A percentile compares a stretch with the other conserved stretches of the same genome.
phyloP scores from a whole-genome alignment of 495 filamentous ascomycete genomes.

The Aspergillus conjunctus region DNA sequence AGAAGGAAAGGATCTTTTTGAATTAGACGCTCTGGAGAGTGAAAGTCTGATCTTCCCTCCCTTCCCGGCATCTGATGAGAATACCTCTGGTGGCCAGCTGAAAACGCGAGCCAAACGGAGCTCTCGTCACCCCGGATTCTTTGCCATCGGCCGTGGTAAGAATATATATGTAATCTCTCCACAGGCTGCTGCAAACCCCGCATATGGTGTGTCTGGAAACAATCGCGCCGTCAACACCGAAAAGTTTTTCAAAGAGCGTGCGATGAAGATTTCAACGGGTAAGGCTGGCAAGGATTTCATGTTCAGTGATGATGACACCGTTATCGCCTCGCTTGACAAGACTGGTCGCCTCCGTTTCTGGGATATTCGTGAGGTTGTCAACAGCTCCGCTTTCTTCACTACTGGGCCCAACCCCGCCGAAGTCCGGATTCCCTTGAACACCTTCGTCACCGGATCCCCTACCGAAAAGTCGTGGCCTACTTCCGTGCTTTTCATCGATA shows the following conservation, averaged over 20 bases:
- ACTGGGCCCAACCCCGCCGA: conserved; percentile 63
- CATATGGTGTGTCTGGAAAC: conserved; percentile 69
- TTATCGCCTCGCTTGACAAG: conserved; percentile 95
- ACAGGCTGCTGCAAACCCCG: conserved; percentile 67
- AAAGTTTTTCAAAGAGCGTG: conserved; percentile 81
- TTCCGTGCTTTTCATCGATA: conserved; percentile 93
- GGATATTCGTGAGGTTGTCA: conserved; percentile 81
- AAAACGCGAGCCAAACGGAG: conserved; percentile 94
- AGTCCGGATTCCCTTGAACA: conserved; percentile 74
- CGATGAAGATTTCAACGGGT: conserved; percentile 89
- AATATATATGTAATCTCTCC: conserved; percentile 91
- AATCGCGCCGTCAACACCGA: conserved; percentile 78
- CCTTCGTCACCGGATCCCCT: conserved; percentile 73
- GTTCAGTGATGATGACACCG: conserved; percentile 93
- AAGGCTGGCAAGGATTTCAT: conserved; percentile 98
- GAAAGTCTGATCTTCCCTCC: conserved; percentile 83
- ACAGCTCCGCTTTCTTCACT: conserved; percentile 56
- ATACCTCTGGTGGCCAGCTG: conserved; percentile 82
- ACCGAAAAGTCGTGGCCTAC: conserved; percentile 92
- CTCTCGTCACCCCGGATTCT: conserved; percentile 83
- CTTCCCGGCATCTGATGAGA: conserved; percentile 70
- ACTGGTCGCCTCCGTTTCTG: conserved; percentile 93
- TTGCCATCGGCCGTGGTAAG: conserved; percentile 94
- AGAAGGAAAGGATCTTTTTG: conserved; percentile 70
- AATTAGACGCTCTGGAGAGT: conserved; percentile 70